Base-by-base conservation (phyloP, 768 basidiomycete genomes). In the Mycena albidolilacea region DNA sequence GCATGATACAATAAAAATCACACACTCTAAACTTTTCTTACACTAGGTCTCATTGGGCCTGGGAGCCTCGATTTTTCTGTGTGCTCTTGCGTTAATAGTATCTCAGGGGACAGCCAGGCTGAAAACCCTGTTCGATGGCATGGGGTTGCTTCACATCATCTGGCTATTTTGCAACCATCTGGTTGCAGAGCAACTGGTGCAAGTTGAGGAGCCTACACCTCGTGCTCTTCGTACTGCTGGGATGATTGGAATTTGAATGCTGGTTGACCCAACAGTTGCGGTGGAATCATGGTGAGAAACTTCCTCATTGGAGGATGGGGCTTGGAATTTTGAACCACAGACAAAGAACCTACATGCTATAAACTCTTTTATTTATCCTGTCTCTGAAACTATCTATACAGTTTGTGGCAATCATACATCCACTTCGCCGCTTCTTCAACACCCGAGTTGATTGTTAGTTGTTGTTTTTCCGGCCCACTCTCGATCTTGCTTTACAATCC, bases 21-120 rank as follows among this genome's bases (percentile, higher is more conserved):
- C 54, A n/a, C 10, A 35, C 21, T 55, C 30, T 30, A 23, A 55
- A 55, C 12, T 55, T 30, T 17, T 9, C 30, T 12, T 55, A 55
- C 23, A 55, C 54, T 55, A 55, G 54, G 30, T 55, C 54, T 55
- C 54, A 55, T 55, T 55, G 54, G 54, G 54, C 54, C 23, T 55
- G 15, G 54, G 54, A 35, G 54, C 54, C 23, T 55, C 54, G 7
- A 55, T 55, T 5, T 30, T 55, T 55, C 23, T 55, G 30, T 55
- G 54, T 55, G 30, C 23, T 11, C 54, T 55, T 30, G 54, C 54
- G 35, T 9, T 55, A 30, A 55, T 55, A 55, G 21, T 35, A 30
- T 55, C 23, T 35, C 54, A 55, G 21, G 54, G 54, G 14, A 23
- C 54, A 55, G 35, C 21, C 54, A 5, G 15, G 11, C 30, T 23